Conservation (phyloP, 495 filamentous ascomycete species). For the Rhypophila decipiens region DNA sequence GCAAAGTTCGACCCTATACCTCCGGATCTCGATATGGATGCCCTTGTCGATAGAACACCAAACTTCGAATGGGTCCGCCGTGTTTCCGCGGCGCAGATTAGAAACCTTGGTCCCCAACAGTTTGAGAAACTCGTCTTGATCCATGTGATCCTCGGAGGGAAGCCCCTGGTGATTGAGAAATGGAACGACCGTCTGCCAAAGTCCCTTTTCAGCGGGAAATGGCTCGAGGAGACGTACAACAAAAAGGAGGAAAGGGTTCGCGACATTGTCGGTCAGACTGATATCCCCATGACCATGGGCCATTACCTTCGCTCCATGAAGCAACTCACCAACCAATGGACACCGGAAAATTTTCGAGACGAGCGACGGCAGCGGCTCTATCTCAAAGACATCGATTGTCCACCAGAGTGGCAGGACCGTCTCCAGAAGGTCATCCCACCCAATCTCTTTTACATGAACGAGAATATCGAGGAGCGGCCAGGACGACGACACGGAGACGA, state of each 20-base stretch:
- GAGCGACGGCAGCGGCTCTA: slow-evolving; percentile 77
- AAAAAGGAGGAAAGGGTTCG: slow-evolving; percentile 74
- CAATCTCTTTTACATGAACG: slow-evolving; percentile 78
- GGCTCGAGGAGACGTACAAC: slow-evolving; percentile 67
- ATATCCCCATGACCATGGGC: slow-evolving; percentile 72
- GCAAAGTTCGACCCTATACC: slow-evolving; percentile 79
- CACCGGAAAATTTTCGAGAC: slow-evolving; percentile 57
- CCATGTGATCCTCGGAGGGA: slow-evolving; percentile 76
- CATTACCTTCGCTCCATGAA: slow-evolving; percentile 85
- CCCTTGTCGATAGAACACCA: slow-evolving; percentile 65
- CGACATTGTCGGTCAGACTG: slow-evolving; percentile 59
- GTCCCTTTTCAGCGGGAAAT: slow-evolving; percentile 68
- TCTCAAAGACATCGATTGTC: slow-evolving; percentile 93
- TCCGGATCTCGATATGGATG: slow-evolving; percentile 68
- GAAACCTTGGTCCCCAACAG: slow-evolving; percentile 59
- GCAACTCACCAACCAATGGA: slow-evolving; percentile 70
- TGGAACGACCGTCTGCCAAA: slow-evolving; percentile 62
- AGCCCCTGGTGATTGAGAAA: slow-evolving; percentile 82
- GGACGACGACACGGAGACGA: slow-evolving; percentile 40
- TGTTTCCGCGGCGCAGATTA: slow-evolving; percentile 67
- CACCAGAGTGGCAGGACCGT: slow-evolving; percentile 71
- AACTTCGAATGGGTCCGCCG: slow-evolving; percentile 79
- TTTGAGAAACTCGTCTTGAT: slow-evolving; percentile 76
- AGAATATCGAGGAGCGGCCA: slow-evolving; percentile 47
- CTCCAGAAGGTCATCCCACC: slow-evolving; percentile 71